A percentile compares a stretch with the other conserved stretches of the same genome.
Conservation (phyloP, 352 stramenopile genomes). For the Phytopythium litorale region DNA sequence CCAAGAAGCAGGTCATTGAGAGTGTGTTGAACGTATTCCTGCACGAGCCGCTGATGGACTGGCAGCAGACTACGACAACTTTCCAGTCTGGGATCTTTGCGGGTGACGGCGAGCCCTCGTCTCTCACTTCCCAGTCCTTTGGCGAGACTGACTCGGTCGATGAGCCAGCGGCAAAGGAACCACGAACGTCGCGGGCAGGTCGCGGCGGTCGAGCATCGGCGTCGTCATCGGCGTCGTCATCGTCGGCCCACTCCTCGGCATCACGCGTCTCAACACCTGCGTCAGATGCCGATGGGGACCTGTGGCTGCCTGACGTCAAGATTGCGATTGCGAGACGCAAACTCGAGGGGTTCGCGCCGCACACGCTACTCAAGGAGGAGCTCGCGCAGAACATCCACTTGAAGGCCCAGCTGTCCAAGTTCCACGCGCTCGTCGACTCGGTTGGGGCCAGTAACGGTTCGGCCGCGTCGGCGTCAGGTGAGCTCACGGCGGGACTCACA, state of each 20-base stretch:
- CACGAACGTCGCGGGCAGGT: neutral
- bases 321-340: constrained; percentile 72
- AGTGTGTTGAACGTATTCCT: constrained; percentile 92
- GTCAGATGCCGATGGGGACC: constrained; percentile 10
- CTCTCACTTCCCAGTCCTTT: neutral
- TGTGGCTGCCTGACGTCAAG: constrained; percentile 75
- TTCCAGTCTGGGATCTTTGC: constrained; percentile 59
- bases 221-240: constrained; percentile 1
- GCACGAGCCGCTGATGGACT: constrained; percentile 90
- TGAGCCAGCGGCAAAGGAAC: neutral
- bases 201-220: neutral
- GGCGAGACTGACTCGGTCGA: constrained; percentile 7
- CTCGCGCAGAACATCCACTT: constrained; percentile 66
- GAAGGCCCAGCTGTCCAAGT: constrained; percentile 45
- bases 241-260: neutral
- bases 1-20: constrained; percentile 78
- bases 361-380: constrained; percentile 67
- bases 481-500: constrained; percentile 30
- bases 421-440: constrained; percentile 52
- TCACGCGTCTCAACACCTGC: neutral
- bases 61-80: constrained; percentile 70
- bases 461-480: neutral
- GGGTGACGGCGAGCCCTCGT: neutral
- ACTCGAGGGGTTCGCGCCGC: constrained; percentile 70
- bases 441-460: constrained; percentile 13